Evolutionary conservation across 768 basidiomycete species (phyloP), one percentile per base, ranked within the genome.

Genomic region (Mycena indigotica): DNA sequence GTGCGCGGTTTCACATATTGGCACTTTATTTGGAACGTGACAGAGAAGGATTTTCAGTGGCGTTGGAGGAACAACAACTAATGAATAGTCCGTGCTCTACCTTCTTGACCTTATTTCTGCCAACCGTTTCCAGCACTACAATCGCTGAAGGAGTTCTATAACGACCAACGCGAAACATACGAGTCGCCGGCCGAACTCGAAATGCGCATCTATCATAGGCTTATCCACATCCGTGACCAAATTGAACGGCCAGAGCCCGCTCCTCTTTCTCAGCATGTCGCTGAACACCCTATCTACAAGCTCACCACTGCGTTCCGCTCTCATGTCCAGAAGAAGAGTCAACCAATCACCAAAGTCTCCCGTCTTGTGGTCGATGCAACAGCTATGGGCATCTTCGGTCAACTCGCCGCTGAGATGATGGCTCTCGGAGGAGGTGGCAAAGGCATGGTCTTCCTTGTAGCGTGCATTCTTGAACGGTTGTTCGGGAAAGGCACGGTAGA

Each of bases 171-270:
- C 0, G 81, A 78, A 8, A 73, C 75, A 39, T 87, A 88, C 58
- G 74, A 86, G 65, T 89, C 89, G 10, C 85, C 89, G 0, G 90
- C 89, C 35, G 95, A 98, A 67, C 82, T 98, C 45, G 96, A 99
- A 72, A 97, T 99, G 86, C 87, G 93, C 28, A 87, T 97, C 1
- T 99, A 98, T 73, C 92, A 95, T 68, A 86, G 95, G 46, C 84
- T 98, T 28, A 88, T 91, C 26, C 93, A 97, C 66, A 88, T 98
- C 41, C 87, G 93, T 26, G 91, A 95, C 70, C 89, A 90, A 65
- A 83, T 73, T 60, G 89, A 90, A 66, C 89, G 84, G 8, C 85
- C 80, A 65, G 91, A 87, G 66, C 85, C 81, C 65, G 85, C 94
- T 32, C 87, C 95, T 0, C 62, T 63, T 24, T 48, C 62, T 1